Base-by-base conservation (phyloP, 495 filamentous ascomycete genomes). In the Neurospora sublineolata region DNA sequence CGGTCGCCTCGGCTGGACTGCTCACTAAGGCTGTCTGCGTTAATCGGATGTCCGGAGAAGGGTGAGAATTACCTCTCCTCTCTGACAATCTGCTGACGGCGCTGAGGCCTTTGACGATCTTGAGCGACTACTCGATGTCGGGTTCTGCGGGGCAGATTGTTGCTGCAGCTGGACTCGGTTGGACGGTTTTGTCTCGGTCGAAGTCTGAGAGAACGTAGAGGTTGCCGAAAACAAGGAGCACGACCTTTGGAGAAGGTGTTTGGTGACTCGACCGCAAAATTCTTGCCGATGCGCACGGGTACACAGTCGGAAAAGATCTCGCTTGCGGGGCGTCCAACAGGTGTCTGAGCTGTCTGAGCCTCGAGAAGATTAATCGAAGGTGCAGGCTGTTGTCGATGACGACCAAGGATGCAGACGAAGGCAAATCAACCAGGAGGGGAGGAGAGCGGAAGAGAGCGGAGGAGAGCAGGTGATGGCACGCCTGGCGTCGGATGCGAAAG, bases 21-120 rank as follows among this genome's bases (percentile, higher is more conserved):
- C 42, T 75, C 27, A 58, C 37, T 70, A 38, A 64, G 68, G 52
- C 72, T 77, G 68, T 67, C 70, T 64, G 69, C n/a, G 58, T 71
- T 68, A 73, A 77, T 73, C 76, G 52, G 64, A 73, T 75, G 78
- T 77, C 78, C 78, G 73, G 78, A 77, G 77, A 77, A 64, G 52
- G 76, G 75, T 30, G 73, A 67, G 68, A 67, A 71, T 71, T 70
- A 75, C 76, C 74, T 75, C 76, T 76, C 75, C 77, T 73, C 76
- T 77, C 77, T 73, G 33, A 76, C 67, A 42, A 60, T 74, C 52
- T 42, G 44, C 38, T 68, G 70, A 67, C 68, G 68, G 38, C 58
- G 40, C 64, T 71, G 70, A 70, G 68, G 70, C 33, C 52, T 64
- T 64, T 33, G 52, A 33, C 52, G 27, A 33, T 64, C 23, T 64